phyloP scores from a whole-genome alignment of 495 filamentous ascomycete species.

The Daldinia concentrica region DNA sequence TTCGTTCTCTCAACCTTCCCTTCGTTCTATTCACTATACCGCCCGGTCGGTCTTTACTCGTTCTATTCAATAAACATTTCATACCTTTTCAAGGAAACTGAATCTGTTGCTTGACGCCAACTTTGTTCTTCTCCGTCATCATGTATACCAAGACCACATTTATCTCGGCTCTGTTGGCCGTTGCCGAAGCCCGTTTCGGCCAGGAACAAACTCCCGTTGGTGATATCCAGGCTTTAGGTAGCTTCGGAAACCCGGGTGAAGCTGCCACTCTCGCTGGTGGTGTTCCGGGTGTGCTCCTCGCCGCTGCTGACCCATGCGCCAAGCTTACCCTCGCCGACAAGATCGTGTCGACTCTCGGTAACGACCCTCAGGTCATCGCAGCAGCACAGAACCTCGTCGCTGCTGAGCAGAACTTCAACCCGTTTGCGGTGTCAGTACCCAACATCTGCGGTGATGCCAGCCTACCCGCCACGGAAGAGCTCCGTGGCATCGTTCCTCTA shows the following conservation, averaged over 20 bases:
- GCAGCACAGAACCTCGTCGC: conserved; percentile 67
- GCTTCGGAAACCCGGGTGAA: conserved; percentile 60
- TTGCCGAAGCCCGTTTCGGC: conserved; percentile 64
- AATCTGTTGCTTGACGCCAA: conserved; percentile 37
- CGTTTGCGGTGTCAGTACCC: conserved; percentile 62
- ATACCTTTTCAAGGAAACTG: conserved; percentile 34
- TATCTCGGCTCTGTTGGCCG: conserved; percentile 54
- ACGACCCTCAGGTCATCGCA: conserved; percentile 59
- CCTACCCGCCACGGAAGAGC: conserved; percentile 64
- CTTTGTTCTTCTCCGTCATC: conserved; percentile 41
- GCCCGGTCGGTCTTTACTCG: conserved; percentile 52
- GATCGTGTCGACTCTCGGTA: conserved; percentile 65
- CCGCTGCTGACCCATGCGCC: conserved; percentile 65
- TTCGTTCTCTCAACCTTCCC: conserved; percentile 43
- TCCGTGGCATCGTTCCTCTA: conserved; percentile 68
- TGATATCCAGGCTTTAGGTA: conserved; percentile 55
- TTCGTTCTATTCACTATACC: conserved; percentile 51
- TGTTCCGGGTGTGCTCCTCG: conserved; percentile 63
- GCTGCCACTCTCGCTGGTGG: conserved; percentile 64
- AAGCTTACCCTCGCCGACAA: conserved; percentile 68
- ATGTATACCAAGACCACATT: conserved; percentile 59
- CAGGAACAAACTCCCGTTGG: conserved; percentile 60
- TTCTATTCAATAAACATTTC: conserved; percentile 40
- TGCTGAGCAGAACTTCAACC: conserved; percentile 76
- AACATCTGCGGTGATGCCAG: conserved; percentile 65